A percentile compares a stretch with the other conserved stretches of the same genome.
phyloP scores from a whole-genome alignment of 2,329 filamentous ascomycete genomes.

The Aureobasidium sp. region DNA sequence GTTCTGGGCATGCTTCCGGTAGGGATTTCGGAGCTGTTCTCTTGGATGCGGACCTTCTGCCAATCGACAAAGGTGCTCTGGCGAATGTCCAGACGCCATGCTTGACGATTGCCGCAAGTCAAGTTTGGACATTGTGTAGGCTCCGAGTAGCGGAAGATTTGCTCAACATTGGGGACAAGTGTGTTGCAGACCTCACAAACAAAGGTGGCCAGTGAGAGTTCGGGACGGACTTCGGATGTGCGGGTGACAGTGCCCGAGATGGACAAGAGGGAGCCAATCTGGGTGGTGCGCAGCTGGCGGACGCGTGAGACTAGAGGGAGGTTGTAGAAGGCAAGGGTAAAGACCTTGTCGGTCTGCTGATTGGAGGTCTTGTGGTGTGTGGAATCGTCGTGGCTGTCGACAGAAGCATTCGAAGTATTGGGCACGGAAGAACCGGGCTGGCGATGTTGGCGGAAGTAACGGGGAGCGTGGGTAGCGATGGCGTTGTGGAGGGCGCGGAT shows the following conservation, averaged over 20 bases:
- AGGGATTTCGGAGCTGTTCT: conserved; percentile 96
- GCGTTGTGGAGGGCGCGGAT: conserved; percentile 82
- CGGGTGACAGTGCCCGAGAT: conserved; percentile 95
- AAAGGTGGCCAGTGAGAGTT: conserved; percentile 87
- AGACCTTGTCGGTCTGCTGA: conserved; percentile 95
- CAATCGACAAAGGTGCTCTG: conserved; percentile 98
- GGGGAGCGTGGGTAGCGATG: conserved; percentile 87
- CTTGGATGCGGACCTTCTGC: conserved; percentile 97
- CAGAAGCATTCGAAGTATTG: conserved; percentile 57
- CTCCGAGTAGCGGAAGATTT: conserved; percentile 95
- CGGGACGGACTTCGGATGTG: conserved; percentile 92
- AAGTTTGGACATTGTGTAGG: conserved; percentile 89
- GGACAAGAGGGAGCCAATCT: conserved; percentile 87
- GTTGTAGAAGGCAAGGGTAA: conserved; percentile 89
- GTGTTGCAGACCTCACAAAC: conserved; percentile 80
- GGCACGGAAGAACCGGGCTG: conserved; percentile 70
- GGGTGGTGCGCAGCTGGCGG: conserved; percentile 74
- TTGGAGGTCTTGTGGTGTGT: conserved; percentile 69
- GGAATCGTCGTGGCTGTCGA: conserved; percentile 47
- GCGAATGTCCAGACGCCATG: conserved; percentile 94
- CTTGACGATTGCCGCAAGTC: conserved; percentile 77
- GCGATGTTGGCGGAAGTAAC: conserved; percentile 87
- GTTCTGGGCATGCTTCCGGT: conserved; percentile 98
- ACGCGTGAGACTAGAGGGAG: conserved; percentile 79
- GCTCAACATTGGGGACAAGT: conserved; percentile 83